These are phyloP conservation scores for Monosporascus ibericus DNA, from an alignment of 2,329 filamentous ascomycete genomes.

Conservation along the genomic window DNA sequence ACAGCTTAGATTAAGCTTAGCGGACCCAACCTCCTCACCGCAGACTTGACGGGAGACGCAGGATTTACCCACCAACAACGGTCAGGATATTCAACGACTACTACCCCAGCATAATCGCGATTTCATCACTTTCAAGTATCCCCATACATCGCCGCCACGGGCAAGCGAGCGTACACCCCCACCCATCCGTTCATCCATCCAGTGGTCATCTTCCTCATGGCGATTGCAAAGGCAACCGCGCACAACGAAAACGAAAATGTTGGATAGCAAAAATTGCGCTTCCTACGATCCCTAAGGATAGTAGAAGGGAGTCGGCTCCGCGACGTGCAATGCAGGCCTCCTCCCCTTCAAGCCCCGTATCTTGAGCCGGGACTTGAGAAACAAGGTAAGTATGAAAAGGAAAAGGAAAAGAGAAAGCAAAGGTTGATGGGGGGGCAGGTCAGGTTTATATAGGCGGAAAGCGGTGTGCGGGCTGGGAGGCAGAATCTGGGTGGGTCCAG, in stretches of 20 bases:
- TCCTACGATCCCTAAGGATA: constrained; percentile 41
- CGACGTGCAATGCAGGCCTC: constrained; percentile 44
- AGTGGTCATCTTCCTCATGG: constrained; percentile 31
- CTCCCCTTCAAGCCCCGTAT: constrained; percentile 30
- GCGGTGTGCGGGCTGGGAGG: background rate
- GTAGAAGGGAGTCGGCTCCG: constrained; percentile 37
- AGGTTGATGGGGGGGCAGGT: background rate
- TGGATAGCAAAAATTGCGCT: constrained; percentile 38
- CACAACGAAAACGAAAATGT: constrained; percentile 34
- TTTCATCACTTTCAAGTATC: too few species aligned
- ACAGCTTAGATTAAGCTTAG: too few species aligned
- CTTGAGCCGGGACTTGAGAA: constrained; percentile 33
- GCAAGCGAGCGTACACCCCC: too few species aligned
- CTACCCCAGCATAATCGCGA: too few species aligned
- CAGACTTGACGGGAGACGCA: too few species aligned
- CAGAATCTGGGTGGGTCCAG: background rate
- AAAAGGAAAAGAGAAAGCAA: constrained; percentile 23
- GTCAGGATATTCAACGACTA: too few species aligned
- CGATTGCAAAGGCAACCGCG: constrained; percentile 25
- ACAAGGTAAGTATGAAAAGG: constrained; percentile 43
- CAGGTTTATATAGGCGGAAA: background rate
- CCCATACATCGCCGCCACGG: too few species aligned
- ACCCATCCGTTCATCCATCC: too few species aligned
- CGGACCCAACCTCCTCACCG: too few species aligned
- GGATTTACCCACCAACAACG: too few species aligned